Base-by-base conservation (phyloP, 2,329 filamentous ascomycete genomes). In the Camptophora hylomeconis region DNA sequence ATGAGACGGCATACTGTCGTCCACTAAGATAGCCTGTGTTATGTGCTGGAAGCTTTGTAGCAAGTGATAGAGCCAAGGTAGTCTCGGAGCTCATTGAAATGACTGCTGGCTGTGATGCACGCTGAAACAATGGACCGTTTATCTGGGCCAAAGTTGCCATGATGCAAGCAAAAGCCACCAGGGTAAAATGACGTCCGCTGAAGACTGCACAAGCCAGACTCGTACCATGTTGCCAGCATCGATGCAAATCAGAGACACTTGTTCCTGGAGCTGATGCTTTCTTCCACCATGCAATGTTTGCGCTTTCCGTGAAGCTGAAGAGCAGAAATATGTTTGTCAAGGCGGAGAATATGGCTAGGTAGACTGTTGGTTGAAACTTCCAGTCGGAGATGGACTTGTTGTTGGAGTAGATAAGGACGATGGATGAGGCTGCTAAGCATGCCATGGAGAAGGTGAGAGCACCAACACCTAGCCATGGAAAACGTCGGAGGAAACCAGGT, bases 111-210 rank as follows among this genome's bases (percentile, higher is more conserved):
- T 13, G 13, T 17, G 24, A n/a, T 20, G 34, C 34, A 7, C 34
- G 31, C 20, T 36, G 34, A 10, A 36, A 9, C 8, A 36, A 21
- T n/a, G 34, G 34, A 6, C 33, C 34, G 17, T 30, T 30, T 13
- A 36, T 20, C 9, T 22, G 19, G 7, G 15, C 20, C 11, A 36
- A 10, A n/a, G 31, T 17, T 5, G 32, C 24, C 10, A 36, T 13
- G 10, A 36, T 30, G 13, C 24, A 24, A n/a, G 31, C 34, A 5
- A 35, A n/a, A 8, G 31, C 31, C 9, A 34, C 20, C 7, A 35
- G 11, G 13, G 29, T 34, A 14, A 34, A 9, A 13, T 34, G 31
- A 15, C 16, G 27, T 5, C 34, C 31, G 8, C 16, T 20, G 3
- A 17, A 17, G 12, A 27, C 13, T 14, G 32, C 26, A 16, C 20